Evolutionary conservation across 495 filamentous ascomycete species (phyloP), one percentile per base, ranked within the genome.

Genomic region (Chaetomium cochliodes): DNA sequence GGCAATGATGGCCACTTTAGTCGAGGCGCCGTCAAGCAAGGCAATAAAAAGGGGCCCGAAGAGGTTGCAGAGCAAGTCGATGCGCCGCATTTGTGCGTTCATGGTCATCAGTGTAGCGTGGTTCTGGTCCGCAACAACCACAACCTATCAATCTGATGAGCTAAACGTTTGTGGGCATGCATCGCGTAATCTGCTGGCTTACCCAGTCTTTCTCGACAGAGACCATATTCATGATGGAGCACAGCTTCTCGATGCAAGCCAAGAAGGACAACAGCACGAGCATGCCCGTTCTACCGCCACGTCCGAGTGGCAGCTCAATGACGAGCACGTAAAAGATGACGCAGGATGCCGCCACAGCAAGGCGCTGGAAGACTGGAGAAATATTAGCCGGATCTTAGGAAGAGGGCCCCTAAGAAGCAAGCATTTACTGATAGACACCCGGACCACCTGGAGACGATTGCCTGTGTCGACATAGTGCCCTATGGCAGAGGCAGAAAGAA

Each of bases 51-150:
- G 70, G 0, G 89, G 89, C 0, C 83, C 87, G 9, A 87, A 50
- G 8, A 91, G 81, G 70, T 92, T 92, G 78, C 89, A 91, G 47
- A 86, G 73, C 15, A 92, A 78, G 68, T 92, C 89, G 58, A 92
- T 90, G 1, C 88, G 81, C 37, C 89, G 79, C 85, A 91, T 90
- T 2, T 58, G 42, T 5, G 58, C 58, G 9, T 60, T 60, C 57
- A 59, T 30, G 2, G n/a, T 60, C 15, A 12, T 46, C 18, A 55
- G 22, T 6, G 28, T 22, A 16, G 26, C 30, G 11, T 53, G 22
- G 18, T 59, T 47, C 23, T 50, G n/a, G 22, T n/a, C 55, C 3
- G 62, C 23, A 2, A 73, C 64, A 0, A 73, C 66, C 4, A 72
- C 69, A 8, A 60, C 50, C 26, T 50, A 16, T 18, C 25, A 26